Conservation (phyloP, 1,139 yeast species). For the Zygosaccharomyces pseudobailii region DNA sequence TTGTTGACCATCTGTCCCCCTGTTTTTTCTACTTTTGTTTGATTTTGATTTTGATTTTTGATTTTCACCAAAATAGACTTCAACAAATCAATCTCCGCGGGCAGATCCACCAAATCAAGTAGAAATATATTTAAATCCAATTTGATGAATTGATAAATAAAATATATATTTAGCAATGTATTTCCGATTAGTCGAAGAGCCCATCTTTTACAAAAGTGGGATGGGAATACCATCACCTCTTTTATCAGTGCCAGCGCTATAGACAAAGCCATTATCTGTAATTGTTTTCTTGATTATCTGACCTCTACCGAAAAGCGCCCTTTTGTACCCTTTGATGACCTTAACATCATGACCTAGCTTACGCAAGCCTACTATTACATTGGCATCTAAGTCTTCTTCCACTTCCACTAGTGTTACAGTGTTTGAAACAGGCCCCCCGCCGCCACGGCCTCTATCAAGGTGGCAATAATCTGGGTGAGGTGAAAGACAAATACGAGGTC, state of each 20-base stretch:
- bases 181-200: background rate
- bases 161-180: background rate
- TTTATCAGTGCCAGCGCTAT: conserved; percentile 70
- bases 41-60: background rate
- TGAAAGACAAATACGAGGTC: conserved; percentile 64
- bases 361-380: conserved; percentile 42
- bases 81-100: no score
- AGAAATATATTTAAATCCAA: no score
- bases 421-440: conserved; percentile 63
- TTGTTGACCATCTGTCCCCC: background rate
- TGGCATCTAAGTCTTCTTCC: conserved; percentile 57
- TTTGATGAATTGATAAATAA: background rate
- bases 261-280: conserved; percentile 36
- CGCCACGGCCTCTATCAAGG: conserved; percentile 53
- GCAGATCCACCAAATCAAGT: no score
- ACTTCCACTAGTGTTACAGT: conserved; percentile 55
- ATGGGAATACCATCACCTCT: conserved; percentile 81
- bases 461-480: conserved; percentile 44
- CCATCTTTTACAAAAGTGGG: conserved; percentile 36
- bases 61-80: no score
- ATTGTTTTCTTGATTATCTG: conserved; percentile 54
- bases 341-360: conserved; percentile 56
- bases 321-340: conserved; percentile 42
- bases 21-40: background rate
- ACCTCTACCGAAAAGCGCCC: conserved; percentile 63